Percentiles rank a stretch among this genome's conserved stretches.
Evolutionary conservation across 1,284 basidiomycete genomes (phyloP).

Genomic region (Paramarasmius palmivorus): DNA sequence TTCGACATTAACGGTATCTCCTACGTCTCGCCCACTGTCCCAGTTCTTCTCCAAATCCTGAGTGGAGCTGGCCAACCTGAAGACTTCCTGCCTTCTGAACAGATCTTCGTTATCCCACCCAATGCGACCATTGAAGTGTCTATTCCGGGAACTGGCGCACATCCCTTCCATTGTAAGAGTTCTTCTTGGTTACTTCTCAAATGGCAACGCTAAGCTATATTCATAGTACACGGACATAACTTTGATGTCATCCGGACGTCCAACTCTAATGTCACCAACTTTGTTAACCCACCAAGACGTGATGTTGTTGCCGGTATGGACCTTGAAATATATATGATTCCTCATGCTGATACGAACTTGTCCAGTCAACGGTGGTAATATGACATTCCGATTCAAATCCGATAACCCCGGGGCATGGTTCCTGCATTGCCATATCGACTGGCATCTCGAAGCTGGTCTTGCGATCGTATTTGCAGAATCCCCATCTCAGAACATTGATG

Average conservation of each 20-base stretch:
- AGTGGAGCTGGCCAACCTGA: conserved; percentile 34
- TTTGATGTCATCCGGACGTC: conserved; percentile 33
- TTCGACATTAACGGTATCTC: conserved; percentile 38
- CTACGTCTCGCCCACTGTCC: conserved; percentile 34
- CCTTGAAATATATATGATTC: too few relatives aligned
- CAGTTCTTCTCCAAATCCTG: conserved; percentile 37
- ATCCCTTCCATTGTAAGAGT: conserved; percentile 37
- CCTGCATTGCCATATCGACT: conserved; percentile 39
- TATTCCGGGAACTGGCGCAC: conserved; percentile 33
- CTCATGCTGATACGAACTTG: too few relatives aligned
- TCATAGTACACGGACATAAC: conserved; percentile 35
- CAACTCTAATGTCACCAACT: conserved; percentile 24
- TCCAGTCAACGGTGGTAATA: conserved; percentile 30
- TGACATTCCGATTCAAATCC: conserved; percentile 33
- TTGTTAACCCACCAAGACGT: conserved; percentile 32
- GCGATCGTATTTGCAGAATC: conserved; percentile 35
- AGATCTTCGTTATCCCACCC: conserved; percentile 27
- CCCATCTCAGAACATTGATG: conserved; percentile 26
- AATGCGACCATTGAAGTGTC: conserved; percentile 33
- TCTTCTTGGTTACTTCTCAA: neutral
- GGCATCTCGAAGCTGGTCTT: conserved; percentile 38
- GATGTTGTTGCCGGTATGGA: conserved; percentile 28
- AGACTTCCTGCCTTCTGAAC: conserved; percentile 35
- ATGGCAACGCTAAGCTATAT: neutral
- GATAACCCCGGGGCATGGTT: conserved; percentile 40